phyloP scores from a whole-genome alignment of 345 rosid species.

The Tarenaya hassleriana region DNA sequence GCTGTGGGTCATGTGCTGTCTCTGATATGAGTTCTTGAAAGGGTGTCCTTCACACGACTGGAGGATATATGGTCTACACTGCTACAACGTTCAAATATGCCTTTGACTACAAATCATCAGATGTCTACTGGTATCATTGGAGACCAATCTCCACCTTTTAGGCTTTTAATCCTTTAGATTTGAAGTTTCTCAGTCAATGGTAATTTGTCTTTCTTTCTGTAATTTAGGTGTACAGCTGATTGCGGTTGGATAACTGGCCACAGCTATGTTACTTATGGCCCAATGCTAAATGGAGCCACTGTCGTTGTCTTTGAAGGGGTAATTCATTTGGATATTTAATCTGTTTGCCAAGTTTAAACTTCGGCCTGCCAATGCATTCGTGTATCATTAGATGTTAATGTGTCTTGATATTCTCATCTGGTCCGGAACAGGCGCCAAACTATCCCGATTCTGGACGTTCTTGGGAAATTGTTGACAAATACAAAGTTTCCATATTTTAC shows the following conservation, averaged over 20 bases:
- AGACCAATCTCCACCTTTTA: background rate
- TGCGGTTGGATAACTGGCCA: constrained; percentile 99
- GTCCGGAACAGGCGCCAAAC: constrained; percentile 74
- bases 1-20: constrained; percentile 6
- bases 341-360: no score
- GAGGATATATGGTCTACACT: constrained; percentile 95
- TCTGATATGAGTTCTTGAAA: constrained; percentile 29
- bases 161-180: constrained; percentile 12
- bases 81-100: constrained; percentile 98
- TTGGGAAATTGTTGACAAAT: constrained; percentile 98
- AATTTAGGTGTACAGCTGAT: constrained; percentile 94
- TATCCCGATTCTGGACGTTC: constrained; percentile 94
- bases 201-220: constrained; percentile 19
- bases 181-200: constrained; percentile 7
- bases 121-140: constrained; percentile 72
- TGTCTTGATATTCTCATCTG: no score
- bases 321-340: no score
- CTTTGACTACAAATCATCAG: constrained; percentile 87
- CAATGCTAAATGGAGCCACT: constrained; percentile 92
- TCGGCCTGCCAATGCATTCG: no score
- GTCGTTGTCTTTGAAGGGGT: constrained; percentile 89
- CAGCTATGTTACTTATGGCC: constrained; percentile 97
- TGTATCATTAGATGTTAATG: no score
- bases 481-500: constrained; percentile 82
- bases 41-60: constrained; percentile 98